These are phyloP conservation scores for Globisporangium iwayamae DNA, from an alignment of 352 stramenopile species.

Conservation along the genomic window DNA sequence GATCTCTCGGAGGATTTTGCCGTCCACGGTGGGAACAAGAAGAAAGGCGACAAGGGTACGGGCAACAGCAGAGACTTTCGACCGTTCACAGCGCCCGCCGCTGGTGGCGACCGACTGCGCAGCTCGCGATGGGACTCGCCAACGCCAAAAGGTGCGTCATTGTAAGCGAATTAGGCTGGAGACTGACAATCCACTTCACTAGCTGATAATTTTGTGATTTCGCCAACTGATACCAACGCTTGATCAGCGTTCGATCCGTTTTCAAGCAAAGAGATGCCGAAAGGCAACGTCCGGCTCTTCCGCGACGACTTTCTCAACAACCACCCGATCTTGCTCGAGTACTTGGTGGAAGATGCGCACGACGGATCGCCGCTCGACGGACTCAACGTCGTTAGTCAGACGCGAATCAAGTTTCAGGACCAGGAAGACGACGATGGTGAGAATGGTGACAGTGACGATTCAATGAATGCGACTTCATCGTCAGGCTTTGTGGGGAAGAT, in stretches of 20 bases:
- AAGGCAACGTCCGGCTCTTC: constrained; percentile 76
- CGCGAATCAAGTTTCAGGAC: constrained; percentile 13
- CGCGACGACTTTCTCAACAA: constrained; percentile 86
- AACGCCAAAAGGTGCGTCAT: constrained; percentile 9
- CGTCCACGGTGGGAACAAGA: constrained; percentile 21
- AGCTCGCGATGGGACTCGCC: constrained; percentile 7
- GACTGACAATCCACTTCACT: background rate
- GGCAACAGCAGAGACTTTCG: constrained; percentile 19
- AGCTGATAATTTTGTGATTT: background rate
- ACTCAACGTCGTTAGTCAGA: constrained; percentile 6
- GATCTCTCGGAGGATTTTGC: constrained; percentile 67
- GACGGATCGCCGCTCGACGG: constrained; percentile 12
- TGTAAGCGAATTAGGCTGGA: background rate
- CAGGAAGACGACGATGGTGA: constrained; percentile 8
- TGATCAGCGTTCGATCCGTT: constrained; percentile 46
- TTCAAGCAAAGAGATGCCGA: constrained; percentile 53
- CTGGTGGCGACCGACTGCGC: constrained; percentile 7
- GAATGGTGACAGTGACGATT: constrained; percentile 1
- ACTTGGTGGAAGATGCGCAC: constrained; percentile 51
- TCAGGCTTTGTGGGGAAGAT: constrained; percentile 57
- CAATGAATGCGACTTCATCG: background rate
- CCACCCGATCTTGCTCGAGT: constrained; percentile 78
- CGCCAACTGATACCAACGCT: background rate
- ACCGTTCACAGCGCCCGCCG: constrained; percentile 35
- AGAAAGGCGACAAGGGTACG: constrained; percentile 3